Evolutionary conservation across 441 rosid genomes (phyloP).

Genomic region (Pelargonium cotyledonis): DNA sequence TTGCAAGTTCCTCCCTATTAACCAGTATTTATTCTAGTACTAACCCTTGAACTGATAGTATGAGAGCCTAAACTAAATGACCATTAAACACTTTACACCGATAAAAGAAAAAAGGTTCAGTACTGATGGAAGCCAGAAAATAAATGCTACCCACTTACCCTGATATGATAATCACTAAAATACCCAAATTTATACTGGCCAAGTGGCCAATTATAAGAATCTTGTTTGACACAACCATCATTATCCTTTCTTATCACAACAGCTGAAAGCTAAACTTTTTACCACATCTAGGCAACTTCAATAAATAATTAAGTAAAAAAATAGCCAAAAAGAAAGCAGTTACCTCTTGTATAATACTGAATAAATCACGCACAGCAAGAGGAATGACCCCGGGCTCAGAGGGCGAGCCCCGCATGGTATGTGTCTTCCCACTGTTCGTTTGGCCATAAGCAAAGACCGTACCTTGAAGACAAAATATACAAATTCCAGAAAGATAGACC

Average conservation of each 20-base stretch:
- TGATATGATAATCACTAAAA: conserved; percentile 2
- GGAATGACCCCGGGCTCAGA: conserved; percentile 84
- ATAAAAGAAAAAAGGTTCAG: not conserved
- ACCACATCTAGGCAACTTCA: not conserved
- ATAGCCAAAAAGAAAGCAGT: not conserved
- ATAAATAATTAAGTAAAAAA: not conserved
- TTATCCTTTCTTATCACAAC: not conserved
- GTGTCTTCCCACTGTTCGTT: conserved; percentile 93
- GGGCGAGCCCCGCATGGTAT: conserved; percentile 87
- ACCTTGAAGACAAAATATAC: conserved; percentile 31
- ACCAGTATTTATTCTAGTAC: not conserved
- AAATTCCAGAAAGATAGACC: not conserved
- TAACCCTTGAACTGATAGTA: not conserved
- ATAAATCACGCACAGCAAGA: conserved; percentile 68
- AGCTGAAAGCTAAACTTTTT: not conserved
- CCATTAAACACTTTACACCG: not conserved
- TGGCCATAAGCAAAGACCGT: conserved; percentile 97
- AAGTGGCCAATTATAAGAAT: not conserved
- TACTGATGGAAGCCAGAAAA: not conserved
- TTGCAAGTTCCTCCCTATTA: not conserved
- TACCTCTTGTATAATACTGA: conserved; percentile 64
- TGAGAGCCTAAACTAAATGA: not conserved
- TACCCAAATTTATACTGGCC: not conserved
- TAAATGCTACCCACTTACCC: conserved; percentile 3
- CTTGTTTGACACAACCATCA: not conserved